These are phyloP conservation scores for Globisporangium solare DNA, from an alignment of 352 stramenopile genomes.

Conservation along the genomic window DNA sequence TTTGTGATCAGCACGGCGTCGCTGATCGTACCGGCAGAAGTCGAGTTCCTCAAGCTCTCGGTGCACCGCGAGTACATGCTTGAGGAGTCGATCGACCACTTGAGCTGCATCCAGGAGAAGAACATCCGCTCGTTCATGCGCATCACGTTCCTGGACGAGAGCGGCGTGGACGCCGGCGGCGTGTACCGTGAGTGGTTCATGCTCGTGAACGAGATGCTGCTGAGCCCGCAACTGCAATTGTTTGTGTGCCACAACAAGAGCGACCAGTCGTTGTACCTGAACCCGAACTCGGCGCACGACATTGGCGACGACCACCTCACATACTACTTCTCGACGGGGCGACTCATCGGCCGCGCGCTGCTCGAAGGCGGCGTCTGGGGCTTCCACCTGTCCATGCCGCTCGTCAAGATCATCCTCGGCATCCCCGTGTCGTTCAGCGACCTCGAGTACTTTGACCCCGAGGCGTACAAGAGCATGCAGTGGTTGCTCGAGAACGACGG, in stretches of 20 bases:
- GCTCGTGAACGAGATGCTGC: too few relatives aligned
- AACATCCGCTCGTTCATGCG: constrained; percentile 55
- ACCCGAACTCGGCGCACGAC: neutral
- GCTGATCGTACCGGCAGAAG: too few relatives aligned
- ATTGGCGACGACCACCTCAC: constrained; percentile 15
- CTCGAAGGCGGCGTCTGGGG: constrained; percentile 88
- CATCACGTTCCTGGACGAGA: constrained; percentile 78
- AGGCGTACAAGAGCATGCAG: constrained; percentile 22
- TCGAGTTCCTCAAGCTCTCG: too few relatives aligned
- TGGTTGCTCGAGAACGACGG: constrained; percentile 15
- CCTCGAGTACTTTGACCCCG: constrained; percentile 54
- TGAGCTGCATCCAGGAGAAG: constrained; percentile 47
- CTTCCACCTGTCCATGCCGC: constrained; percentile 75
- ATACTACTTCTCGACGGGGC: constrained; percentile 37
- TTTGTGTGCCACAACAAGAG: too few relatives aligned
- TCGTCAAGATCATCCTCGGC: constrained; percentile 1
- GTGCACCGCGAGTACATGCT: too few relatives aligned
- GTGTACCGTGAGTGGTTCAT: too few relatives aligned
- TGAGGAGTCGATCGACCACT: constrained; percentile 40
- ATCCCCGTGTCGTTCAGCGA: constrained; percentile 57
- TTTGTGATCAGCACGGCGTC: too few relatives aligned
- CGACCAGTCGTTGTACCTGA: too few relatives aligned
- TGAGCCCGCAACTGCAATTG: too few relatives aligned
- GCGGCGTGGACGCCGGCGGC: constrained; percentile 17
- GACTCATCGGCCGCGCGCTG: constrained; percentile 35